These are phyloP conservation scores for Globomyces pollinis-pini DNA, from an alignment of 192 early-diverging fungal species.

Conservation along the genomic window DNA sequence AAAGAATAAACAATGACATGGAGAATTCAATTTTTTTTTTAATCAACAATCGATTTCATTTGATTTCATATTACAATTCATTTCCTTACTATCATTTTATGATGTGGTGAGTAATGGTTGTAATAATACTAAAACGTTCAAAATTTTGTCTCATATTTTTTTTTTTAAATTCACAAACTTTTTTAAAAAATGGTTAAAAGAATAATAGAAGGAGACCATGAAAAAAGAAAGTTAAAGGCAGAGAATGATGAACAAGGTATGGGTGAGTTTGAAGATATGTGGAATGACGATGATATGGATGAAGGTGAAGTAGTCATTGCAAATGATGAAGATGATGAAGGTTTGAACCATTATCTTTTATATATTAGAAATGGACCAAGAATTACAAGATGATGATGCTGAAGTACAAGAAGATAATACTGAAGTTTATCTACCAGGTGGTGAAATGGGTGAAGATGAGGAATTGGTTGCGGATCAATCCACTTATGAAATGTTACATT, in stretches of 20 bases:
- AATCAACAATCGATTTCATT: too few species aligned
- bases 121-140: too few species aligned
- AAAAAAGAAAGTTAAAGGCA: neutral
- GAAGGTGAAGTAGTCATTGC: constrained; percentile 14
- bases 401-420: constrained; percentile 53
- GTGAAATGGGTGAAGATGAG: constrained; percentile 76
- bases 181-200: neutral
- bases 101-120: too few species aligned
- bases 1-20: too few species aligned
- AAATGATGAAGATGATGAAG: constrained; percentile 16
- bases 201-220: constrained; percentile 2
- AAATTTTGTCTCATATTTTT: neutral
- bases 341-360: neutral
- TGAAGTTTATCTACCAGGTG: constrained; percentile 84
- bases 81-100: too few species aligned
- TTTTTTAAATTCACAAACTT: neutral
- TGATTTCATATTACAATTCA: too few species aligned
- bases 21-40: too few species aligned
- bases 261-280: constrained; percentile 22
- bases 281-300: constrained; percentile 16
- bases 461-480: constrained; percentile 88
- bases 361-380: neutral
- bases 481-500: constrained; percentile 96
- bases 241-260: constrained; percentile 18
- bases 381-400: constrained; percentile 35